Base-by-base conservation (phyloP, 2,329 filamentous ascomycete species). In the Hypoxylon sp. region DNA sequence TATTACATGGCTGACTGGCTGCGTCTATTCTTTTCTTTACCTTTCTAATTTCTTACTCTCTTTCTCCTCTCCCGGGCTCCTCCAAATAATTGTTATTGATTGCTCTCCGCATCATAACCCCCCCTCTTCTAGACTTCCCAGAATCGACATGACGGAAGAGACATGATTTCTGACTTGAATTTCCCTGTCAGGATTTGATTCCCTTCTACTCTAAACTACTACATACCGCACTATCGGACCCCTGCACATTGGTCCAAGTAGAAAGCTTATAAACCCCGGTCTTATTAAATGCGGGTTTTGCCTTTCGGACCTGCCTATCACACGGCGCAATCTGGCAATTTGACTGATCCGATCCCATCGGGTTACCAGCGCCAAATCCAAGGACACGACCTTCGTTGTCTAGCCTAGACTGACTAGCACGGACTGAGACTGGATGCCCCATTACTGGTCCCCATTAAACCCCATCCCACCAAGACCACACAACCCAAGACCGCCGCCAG, bases 321-420 rank as follows among this genome's bases (percentile, higher is more conserved):
- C 45, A 55, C 55, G 50, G 44, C 56, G 48, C 53, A 59, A 61
- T 61, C 59, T 61, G 51, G 56, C 53, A 61, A 59, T 55, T 59
- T 43, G 45, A 58, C 45, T 58, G 48, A 58, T 60, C 54, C 53
- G 52, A 59, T 59, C 51, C 57, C 55, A 56, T 58, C 55, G 51
- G 55, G 55, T 59, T 57, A 55, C 55, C 55, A 60, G 58, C 55
- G 42, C 57, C 51, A 52, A 60, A 48, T 45, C 41, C 51, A 51
- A 55, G 48, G 50, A 47, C 50, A 49, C 47, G 26, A 54, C 35
- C 34, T 31, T 32, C 23, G 19, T 37, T 35, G 21, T 38, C 50
- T 40, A 36, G 32, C 34, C 31, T 51, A 11, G 11, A 13, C 23
- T 20, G 16, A 37, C 42, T 12, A 12, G 11, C 21, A n/a, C n/a